A percentile compares a stretch with the other conserved stretches of the same genome.
Evolutionary conservation across 2,329 filamentous ascomycete genomes (phyloP).

Genomic region (Neofusicoccum laricinum): DNA sequence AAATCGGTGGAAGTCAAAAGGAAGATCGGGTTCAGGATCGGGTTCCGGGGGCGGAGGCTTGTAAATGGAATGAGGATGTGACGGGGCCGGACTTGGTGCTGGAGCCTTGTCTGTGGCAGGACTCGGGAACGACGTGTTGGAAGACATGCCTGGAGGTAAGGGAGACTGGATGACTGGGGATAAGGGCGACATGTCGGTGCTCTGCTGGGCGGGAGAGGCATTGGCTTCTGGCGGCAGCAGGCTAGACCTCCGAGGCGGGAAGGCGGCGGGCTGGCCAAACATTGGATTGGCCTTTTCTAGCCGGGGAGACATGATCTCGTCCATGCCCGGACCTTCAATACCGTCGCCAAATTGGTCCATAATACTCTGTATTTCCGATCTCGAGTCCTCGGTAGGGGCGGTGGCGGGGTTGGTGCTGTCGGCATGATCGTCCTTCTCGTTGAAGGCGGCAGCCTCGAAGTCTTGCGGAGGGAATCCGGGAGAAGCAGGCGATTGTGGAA

Average conservation of each 20-base stretch:
- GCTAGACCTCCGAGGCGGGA: constrained; percentile 83
- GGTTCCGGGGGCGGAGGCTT: constrained; percentile 55
- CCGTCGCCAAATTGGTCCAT: constrained; percentile 92
- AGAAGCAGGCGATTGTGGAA: not conserved
- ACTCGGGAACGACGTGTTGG: constrained; percentile 11
- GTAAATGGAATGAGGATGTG: constrained; percentile 45
- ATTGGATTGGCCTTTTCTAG: constrained; percentile 79
- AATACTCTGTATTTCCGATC: constrained; percentile 90
- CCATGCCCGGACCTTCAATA: constrained; percentile 66
- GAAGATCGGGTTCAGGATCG: constrained; percentile 71
- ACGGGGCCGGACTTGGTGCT: constrained; percentile 6
- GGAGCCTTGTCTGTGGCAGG: constrained; percentile 22
- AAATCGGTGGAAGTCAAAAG: constrained; percentile 97
- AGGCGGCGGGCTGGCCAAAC: constrained; percentile 62
- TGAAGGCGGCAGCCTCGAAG: constrained; percentile 23
- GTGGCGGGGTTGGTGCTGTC: constrained; percentile 39
- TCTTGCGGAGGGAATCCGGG: constrained; percentile 7
- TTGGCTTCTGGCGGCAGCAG: constrained; percentile 56
- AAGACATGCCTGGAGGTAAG: constrained; percentile 26
- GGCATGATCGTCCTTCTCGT: constrained; percentile 23
- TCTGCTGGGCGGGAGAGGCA: constrained; percentile 27
- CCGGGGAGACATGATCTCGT: constrained; percentile 90
- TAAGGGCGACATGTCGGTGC: not conserved
- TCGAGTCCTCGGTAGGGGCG: constrained; percentile 61
- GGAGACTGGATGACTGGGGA: not conserved